Evolutionary conservation across 164 flowering plant genomes (phyloP).

Genomic region (Paratinospora sagittata): DNA sequence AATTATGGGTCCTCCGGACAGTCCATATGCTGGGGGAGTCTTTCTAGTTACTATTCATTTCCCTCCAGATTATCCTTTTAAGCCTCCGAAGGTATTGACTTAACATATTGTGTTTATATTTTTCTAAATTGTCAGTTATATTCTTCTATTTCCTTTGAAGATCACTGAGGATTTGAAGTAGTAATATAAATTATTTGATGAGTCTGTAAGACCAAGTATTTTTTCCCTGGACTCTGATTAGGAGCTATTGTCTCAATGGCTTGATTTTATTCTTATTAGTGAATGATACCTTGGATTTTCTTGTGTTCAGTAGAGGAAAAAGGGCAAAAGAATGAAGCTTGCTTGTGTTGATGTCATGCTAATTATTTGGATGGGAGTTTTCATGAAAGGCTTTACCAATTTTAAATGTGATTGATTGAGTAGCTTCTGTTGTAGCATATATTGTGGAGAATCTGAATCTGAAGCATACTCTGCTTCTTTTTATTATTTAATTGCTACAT

Average conservation of each 20-base stretch:
- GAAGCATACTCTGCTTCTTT: neutral
- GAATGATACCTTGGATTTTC: too few species aligned
- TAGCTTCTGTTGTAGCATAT: neutral
- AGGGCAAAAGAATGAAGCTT: neutral
- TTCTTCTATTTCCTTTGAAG: neutral
- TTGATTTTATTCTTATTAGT: neutral
- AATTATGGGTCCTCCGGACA: constrained; percentile 41
- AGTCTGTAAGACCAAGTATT: too few species aligned
- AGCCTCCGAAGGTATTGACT: constrained; percentile 52
- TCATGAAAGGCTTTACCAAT: neutral
- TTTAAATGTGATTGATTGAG: neutral
- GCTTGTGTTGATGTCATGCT: neutral
- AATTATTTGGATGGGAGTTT: neutral
- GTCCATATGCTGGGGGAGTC: constrained; percentile 58
- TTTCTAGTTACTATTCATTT: too few species aligned
- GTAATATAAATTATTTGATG: too few species aligned
- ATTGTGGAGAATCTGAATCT: neutral
- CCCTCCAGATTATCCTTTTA: too few species aligned
- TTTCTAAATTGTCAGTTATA: neutral
- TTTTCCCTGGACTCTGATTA: too few species aligned
- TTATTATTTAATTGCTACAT: too few species aligned
- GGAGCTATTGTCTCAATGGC: too few species aligned
- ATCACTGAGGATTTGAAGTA: neutral
- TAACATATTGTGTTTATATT: neutral
- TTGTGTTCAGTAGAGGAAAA: too few species aligned